A percentile compares a stretch with the other conserved stretches of the same genome.
phyloP scores from a whole-genome alignment of 805 yeast species.

The Suhomyces tanzawaensis region DNA sequence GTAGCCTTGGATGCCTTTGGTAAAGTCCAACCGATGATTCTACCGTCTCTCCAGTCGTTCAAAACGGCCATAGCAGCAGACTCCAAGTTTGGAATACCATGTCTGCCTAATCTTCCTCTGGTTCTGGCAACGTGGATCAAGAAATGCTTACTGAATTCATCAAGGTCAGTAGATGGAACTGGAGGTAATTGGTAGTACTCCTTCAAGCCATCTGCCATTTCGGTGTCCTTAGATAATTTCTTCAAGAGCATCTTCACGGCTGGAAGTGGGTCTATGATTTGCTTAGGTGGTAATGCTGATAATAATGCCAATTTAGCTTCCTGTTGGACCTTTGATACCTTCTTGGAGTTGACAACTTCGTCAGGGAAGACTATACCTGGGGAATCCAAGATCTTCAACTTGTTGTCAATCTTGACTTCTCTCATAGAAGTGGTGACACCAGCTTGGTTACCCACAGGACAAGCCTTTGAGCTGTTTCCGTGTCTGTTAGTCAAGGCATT shows the following conservation, averaged over 20 bases:
- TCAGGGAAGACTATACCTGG: slow-evolving; percentile 98
- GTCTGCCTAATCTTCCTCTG: slow-evolving; percentile 87
- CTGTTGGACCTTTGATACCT: slow-evolving; percentile 56
- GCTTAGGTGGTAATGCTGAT: slow-evolving; percentile 87
- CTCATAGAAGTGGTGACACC: slow-evolving; percentile 93
- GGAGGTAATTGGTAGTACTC: slow-evolving; percentile 77
- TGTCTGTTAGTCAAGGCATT: slow-evolving; percentile 84
- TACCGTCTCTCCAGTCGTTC: slow-evolving; percentile 97
- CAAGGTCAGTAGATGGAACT: slow-evolving; percentile 65
- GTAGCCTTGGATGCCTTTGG: slow-evolving; percentile 57
- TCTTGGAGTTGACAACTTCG: slow-evolving; percentile 37
- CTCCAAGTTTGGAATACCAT: slow-evolving; percentile 88
- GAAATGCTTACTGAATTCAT: slow-evolving; percentile 80
- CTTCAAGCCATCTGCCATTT: slow-evolving; percentile 75
- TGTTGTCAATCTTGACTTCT: slow-evolving; percentile 88
- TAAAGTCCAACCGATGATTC: slow-evolving; percentile 84
- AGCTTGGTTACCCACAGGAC: slow-evolving; percentile 97
- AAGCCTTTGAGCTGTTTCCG: slow-evolving; percentile 67
- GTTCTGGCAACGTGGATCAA: slow-evolving; percentile 90
- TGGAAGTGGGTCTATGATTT: slow-evolving; percentile 77
- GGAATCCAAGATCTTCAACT: slow-evolving; percentile 84
- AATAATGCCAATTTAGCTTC: slow-evolving; percentile 87
- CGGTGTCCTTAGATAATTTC: slow-evolving; percentile 68
- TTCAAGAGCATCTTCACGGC: slow-evolving; percentile 77
- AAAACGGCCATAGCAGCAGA: slow-evolving; percentile 81